Conservation (phyloP, 805 yeast species). For the Candida maesae region DNA sequence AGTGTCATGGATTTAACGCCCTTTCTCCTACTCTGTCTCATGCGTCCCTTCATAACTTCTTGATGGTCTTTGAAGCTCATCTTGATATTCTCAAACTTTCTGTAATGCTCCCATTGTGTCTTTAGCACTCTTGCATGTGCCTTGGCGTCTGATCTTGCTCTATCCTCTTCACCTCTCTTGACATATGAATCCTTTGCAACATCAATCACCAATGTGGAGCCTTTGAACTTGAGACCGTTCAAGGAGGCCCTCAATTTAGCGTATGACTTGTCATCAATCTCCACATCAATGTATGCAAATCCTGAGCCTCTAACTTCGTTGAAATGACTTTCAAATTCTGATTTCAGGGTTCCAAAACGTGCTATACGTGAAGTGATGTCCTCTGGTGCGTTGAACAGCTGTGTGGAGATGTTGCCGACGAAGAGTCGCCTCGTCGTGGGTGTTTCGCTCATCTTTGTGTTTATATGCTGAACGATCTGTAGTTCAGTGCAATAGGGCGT, state of each 20-base stretch:
- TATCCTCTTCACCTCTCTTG: slow-evolving; percentile 46
- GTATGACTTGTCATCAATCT: slow-evolving; percentile 42
- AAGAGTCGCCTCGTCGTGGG: slow-evolving; percentile 42
- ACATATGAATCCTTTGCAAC: slow-evolving; percentile 57
- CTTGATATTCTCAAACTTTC: slow-evolving; percentile 35
- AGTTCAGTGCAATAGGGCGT: no score
- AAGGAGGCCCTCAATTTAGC: slow-evolving; percentile 51
- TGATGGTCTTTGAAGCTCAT: slow-evolving; percentile 40
- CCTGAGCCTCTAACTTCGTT: slow-evolving; percentile 31
- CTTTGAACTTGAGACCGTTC: slow-evolving; percentile 74
- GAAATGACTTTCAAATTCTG: slow-evolving; percentile 54
- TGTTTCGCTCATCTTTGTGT: background rate
- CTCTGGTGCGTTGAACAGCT: slow-evolving; percentile 40
- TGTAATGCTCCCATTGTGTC: slow-evolving; percentile 36
- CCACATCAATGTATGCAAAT: slow-evolving; percentile 67
- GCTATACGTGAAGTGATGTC: slow-evolving; percentile 54
- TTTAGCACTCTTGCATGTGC: slow-evolving; percentile 32
- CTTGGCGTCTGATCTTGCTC: slow-evolving; percentile 27
- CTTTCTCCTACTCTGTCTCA: slow-evolving; percentile 53
- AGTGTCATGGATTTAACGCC: slow-evolving; percentile 53
- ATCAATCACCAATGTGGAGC: slow-evolving; percentile 57
- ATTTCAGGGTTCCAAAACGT: slow-evolving; percentile 56
- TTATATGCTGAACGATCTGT: no score
- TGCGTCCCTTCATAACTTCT: slow-evolving; percentile 53
- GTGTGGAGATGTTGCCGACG: slow-evolving; percentile 63